phyloP scores from a whole-genome alignment of 2,329 filamentous ascomycete species.

The Penicillium occitanis region DNA sequence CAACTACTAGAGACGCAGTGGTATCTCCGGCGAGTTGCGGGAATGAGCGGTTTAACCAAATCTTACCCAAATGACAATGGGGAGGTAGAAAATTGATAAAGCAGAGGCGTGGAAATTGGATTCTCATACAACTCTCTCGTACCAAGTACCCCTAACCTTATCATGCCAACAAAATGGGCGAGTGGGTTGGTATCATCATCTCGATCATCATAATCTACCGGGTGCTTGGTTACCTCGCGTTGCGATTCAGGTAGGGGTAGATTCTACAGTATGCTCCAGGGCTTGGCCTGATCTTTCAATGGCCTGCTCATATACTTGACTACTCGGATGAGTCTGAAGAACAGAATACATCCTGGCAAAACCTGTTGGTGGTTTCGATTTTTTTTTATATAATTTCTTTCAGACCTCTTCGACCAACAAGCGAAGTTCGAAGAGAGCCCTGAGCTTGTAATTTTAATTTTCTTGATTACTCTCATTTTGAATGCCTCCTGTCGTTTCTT shows the following conservation, averaged over 20 bases:
- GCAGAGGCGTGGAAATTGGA: no score
- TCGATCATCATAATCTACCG: slow-evolving; percentile 73
- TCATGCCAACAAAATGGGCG: slow-evolving; percentile 40
- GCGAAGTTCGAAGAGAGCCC: neutral
- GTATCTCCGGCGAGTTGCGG: no score
- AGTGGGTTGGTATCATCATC: slow-evolving; percentile 75
- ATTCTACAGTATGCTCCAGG: neutral
- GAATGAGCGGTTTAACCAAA: no score
- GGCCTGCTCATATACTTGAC: neutral
- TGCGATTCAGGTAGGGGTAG: slow-evolving; percentile 2
- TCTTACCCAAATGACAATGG: no score
- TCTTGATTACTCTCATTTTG: neutral
- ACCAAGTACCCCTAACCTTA: no score
- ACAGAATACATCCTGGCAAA: neutral
- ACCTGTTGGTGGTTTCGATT: neutral
- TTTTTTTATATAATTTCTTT: neutral
- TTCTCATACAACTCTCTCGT: no score
- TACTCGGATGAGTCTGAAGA: neutral
- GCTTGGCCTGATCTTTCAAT: neutral
- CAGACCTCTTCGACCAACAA: neutral
- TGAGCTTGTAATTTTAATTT: neutral
- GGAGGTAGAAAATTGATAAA: no score
- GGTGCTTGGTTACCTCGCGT: slow-evolving; percentile 55
- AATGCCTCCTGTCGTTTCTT: neutral
- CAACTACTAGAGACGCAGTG: no score